Base-by-base conservation (phyloP, 2,329 filamentous ascomycete genomes). In the Pseudodiploospora longispora region DNA sequence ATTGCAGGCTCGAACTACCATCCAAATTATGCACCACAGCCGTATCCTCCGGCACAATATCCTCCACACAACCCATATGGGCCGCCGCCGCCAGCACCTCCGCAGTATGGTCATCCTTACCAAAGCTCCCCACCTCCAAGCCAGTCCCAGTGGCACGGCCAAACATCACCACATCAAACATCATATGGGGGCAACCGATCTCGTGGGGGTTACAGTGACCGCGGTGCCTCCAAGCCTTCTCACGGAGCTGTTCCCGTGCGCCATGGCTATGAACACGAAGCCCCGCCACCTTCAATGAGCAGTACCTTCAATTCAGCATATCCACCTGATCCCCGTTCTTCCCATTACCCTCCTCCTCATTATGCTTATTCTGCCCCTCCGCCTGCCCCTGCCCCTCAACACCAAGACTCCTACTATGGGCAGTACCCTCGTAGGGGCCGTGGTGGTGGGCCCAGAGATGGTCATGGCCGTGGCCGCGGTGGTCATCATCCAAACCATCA, bases 1-100 rank as follows among this genome's bases (percentile, higher is more conserved):
- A 61, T 80, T 31, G 68, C 75, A 40, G 62, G 72, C 30, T 66
- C 71, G 48, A 76, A 75, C 53, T 80, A 80, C 53, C 76, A 79
- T 51, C 75, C 75, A 31, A 78, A 75, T 59, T 81, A 78, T 55
- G 70, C 75, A 34, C 71, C 72, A 35, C 78, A 80, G 52, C 59
- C 67, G 6, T 81, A 79, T 47, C 60, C 61, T 30, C 56, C 61
- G 37, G 45, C 65, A 27, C 66, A 69, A 42, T 67, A 68, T 47
- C 55, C 64, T 9, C 72, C 72, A 48, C 70, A 70, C 42, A 63
- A 69, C 33, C 59, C 66, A 10, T 74, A 74, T 49, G 61, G 60
- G 9, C 58, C 65, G 36, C 61, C 66, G 29, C 65, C 66, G 42
- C 59, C 60, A 32, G 57, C 65, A 36, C 61, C 66, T 30, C 65